Base-by-base conservation (phyloP, 208 protist genomes). In the Herpetomonas samuelpessoai region DNA sequence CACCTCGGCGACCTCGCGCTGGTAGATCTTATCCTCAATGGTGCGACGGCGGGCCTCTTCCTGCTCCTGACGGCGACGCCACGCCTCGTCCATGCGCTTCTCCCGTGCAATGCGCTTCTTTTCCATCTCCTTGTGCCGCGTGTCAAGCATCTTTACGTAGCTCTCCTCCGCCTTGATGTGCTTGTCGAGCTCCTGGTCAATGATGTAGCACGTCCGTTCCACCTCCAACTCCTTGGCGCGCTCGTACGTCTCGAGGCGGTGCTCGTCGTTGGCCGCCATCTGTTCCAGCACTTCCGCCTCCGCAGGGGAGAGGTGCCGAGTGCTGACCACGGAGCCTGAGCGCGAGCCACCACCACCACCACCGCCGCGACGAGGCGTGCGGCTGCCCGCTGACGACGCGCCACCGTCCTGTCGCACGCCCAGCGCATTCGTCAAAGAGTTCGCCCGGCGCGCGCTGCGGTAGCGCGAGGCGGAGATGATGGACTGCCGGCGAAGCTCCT, bases 251-350 rank as follows among this genome's bases (percentile, higher is more conserved):
- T 76, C 69, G 63, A 70, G 48, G 4, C 74, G 86, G 25, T 73
- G 76, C 22, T 49, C 39, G 41, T 90, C 86, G 39, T 78, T 75
- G 27, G 86, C 75, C 50, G 76, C 58, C 83, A 93, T 88, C 14
- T 62, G 52, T 30, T 79, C 75, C 35, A 91, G 22, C 28, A 78
- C 80, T 18, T 74, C 16, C 3, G 45, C 31, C 66, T 91, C 80
- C 1, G 57, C 75, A 22, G 76, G 72, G n/a, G 81, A 83, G 52
- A 91, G 27, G 39, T 12, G n/a, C 39, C 52, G 28, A 21, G 27
- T 12, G 56, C 21, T 57, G 51, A 12, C 30, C 46, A 29, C 64
- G 39, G 41, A 41, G 22, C 51, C 29, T 2, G 41, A 14, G 59
- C 75, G 35, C 35, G 46, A 51, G n/a, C n/a, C n/a, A n/a, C n/a